Base-by-base conservation (phyloP, 1,284 basidiomycete species). In the Gastroboletus turbinatus region DNA sequence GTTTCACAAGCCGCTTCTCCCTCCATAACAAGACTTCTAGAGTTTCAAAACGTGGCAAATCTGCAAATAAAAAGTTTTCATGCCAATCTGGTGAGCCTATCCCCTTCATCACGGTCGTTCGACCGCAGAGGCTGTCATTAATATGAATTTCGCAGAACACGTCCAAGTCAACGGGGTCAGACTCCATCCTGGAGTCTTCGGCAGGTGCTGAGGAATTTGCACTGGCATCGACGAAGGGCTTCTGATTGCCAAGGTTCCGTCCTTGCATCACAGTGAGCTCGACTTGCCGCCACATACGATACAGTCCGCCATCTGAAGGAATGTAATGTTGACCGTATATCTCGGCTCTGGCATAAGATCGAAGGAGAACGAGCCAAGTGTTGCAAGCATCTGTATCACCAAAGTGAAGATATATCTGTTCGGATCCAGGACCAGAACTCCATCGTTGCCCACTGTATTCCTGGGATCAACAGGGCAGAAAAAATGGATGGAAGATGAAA, bases 241-340 rank as follows among this genome's bases (percentile, higher is more conserved):
- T 78, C 45, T 73, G 69, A 60, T 73, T 76, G 44, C 85, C 87
- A 40, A 92, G 75, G 64, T 84, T 84, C 46, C 88, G 84, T 27
- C 82, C 89, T 72, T 88, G 85, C 35, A 85, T 76, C 50, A 90
- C 76, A 27, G 79, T 80, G 16, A 92, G 75, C 60, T 90, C 84
- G 33, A 92, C 80, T 67, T 90, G 87, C 52, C 90, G 79, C 89
- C 90, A 92, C 82, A 92, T 88, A 52, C 90, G 84, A 68, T 91
- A 92, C 19, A 87, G 80, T 6, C 89, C 89, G 40, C 87, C 88
- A 59, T 88, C 86, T 42, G 73, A 63, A n/a, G 81, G 76, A 46
- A 77, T 78, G 57, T 78, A 74, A 66, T 77, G 75, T 55, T 79
- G 78, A 13, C 89, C 89, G 64, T 90, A 90, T 50, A 89, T 82